Evolutionary conservation across 805 yeast species (phyloP).

Genomic region (Sugiyamaella lignohabitans): DNA sequence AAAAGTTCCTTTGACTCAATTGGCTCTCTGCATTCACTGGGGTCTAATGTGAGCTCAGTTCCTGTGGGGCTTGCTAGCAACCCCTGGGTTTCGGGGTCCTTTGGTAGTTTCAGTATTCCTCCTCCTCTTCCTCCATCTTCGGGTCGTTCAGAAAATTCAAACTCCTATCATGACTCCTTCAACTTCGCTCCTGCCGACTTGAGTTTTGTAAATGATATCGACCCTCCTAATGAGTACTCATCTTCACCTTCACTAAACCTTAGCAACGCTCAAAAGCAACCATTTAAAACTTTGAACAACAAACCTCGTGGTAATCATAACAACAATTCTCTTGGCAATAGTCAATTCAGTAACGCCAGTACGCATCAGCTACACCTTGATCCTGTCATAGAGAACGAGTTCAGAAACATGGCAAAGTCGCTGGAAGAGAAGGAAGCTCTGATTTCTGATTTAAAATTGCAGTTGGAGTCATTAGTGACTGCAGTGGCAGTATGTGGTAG

Average conservation of each 20-base stretch:
- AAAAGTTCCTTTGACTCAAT: constrained; percentile 18
- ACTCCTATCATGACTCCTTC: constrained; percentile 1
- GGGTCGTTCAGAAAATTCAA: not conserved
- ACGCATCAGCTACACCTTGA: constrained; percentile 11
- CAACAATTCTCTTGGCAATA: not conserved
- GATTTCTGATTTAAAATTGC: constrained; percentile 51
- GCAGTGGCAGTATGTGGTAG: constrained; percentile 36
- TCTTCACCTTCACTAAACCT: not conserved
- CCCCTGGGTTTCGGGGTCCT: constrained; percentile 9
- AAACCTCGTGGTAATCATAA: constrained; percentile 3
- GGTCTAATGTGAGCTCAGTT: constrained; percentile 3
- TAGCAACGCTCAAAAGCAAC: not conserved
- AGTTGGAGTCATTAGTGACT: constrained; percentile 57
- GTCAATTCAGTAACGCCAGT: not conserved
- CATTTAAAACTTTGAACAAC: not conserved
- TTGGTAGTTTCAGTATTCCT: constrained; percentile 9
- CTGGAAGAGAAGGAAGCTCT: constrained; percentile 45
- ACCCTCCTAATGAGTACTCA: no score
- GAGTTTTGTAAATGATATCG: not conserved
- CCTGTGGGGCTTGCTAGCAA: not conserved
- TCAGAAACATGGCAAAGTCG: constrained; percentile 42
- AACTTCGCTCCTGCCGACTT: not conserved
- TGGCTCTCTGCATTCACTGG: constrained; percentile 15
- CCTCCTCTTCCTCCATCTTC: not conserved
- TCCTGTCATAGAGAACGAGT: constrained; percentile 38